Evolutionary conservation across 1,139 yeast species (phyloP).

Genomic region (Groenewaldozyma sp.): DNA sequence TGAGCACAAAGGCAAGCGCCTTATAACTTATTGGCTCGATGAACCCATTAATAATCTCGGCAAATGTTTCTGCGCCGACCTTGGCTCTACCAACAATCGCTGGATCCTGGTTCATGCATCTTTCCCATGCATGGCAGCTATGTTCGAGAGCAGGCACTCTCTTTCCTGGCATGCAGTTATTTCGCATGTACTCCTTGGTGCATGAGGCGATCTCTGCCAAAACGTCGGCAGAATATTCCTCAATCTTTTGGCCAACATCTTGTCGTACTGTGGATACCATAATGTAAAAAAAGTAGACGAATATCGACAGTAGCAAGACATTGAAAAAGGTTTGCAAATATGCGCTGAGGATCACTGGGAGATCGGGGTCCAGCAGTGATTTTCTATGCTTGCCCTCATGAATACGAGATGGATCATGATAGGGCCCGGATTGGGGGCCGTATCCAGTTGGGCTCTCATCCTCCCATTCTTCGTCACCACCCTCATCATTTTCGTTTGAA

Average conservation of each 20-base stretch:
- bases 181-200: conserved; percentile 56
- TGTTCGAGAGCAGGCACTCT: conserved; percentile 63
- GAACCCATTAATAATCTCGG: conserved; percentile 72
- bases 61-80: conserved; percentile 73
- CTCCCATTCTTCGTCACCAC: conserved; percentile 10
- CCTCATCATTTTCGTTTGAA: conserved; percentile 6
- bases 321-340: conserved; percentile 67
- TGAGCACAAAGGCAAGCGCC: conserved; percentile 43
- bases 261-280: conserved; percentile 52
- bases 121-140: conserved; percentile 68
- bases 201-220: conserved; percentile 63
- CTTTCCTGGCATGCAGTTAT: conserved; percentile 50
- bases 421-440: conserved; percentile 6
- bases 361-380: conserved; percentile 39
- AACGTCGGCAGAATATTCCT: conserved; percentile 50
- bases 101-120: conserved; percentile 84
- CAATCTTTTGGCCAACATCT: conserved; percentile 66
- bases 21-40: conserved; percentile 70
- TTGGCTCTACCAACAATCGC: conserved; percentile 64
- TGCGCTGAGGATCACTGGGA: conserved; percentile 60
- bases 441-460: conserved; percentile 5
- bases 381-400: conserved; percentile 9
- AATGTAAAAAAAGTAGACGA: conserved; percentile 46
- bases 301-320: conserved; percentile 43
- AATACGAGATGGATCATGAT: neutral